A percentile compares a stretch with the other conserved stretches of the same genome.
Evolutionary conservation across 805 yeast genomes (phyloP).

Genomic region (Nakazawaea ishiwadae): DNA sequence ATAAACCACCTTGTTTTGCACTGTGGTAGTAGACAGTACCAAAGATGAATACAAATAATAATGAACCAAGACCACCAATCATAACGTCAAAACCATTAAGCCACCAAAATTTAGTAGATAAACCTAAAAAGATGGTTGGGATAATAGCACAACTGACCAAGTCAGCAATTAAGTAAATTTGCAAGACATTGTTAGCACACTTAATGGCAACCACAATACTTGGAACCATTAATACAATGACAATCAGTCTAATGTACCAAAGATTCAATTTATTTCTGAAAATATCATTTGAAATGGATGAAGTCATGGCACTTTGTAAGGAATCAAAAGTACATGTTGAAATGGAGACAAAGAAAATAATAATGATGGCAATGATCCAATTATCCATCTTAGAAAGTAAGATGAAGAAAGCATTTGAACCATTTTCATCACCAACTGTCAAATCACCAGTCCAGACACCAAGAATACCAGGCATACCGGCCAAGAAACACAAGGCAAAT

Average conservation of each 20-base stretch:
- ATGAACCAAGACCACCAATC: slow-evolving; percentile 79
- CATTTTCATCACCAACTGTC: slow-evolving; percentile 45
- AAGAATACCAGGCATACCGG: slow-evolving; percentile 79
- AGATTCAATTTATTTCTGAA: slow-evolving; percentile 76
- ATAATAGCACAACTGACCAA: slow-evolving; percentile 81
- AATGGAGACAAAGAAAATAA: slow-evolving; percentile 67
- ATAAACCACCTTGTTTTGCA: slow-evolving; percentile 73
- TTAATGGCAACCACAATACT: slow-evolving; percentile 78
- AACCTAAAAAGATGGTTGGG: slow-evolving; percentile 79
- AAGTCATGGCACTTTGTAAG: slow-evolving; percentile 81
- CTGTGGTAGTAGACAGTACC: slow-evolving; percentile 75
- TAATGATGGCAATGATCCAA: slow-evolving; percentile 82
- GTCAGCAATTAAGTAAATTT: slow-evolving; percentile 88
- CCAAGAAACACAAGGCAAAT: slow-evolving; percentile 58
- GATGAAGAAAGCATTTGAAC: slow-evolving; percentile 68
- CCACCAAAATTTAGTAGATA: slow-evolving; percentile 62
- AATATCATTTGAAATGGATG: slow-evolving; percentile 84
- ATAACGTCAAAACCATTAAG: slow-evolving; percentile 77
- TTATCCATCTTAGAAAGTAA: slow-evolving; percentile 69
- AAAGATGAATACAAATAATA: slow-evolving; percentile 73
- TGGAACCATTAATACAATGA: slow-evolving; percentile 78
- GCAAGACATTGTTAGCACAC: slow-evolving; percentile 77
- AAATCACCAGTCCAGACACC: slow-evolving; percentile 88
- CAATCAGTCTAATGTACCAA: slow-evolving; percentile 63
- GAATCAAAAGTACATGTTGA: slow-evolving; percentile 91